Evolutionary conservation across 495 filamentous ascomycete species (phyloP), one percentile per base, ranked within the genome.

Genomic region (Aeminium ludgeri): DNA sequence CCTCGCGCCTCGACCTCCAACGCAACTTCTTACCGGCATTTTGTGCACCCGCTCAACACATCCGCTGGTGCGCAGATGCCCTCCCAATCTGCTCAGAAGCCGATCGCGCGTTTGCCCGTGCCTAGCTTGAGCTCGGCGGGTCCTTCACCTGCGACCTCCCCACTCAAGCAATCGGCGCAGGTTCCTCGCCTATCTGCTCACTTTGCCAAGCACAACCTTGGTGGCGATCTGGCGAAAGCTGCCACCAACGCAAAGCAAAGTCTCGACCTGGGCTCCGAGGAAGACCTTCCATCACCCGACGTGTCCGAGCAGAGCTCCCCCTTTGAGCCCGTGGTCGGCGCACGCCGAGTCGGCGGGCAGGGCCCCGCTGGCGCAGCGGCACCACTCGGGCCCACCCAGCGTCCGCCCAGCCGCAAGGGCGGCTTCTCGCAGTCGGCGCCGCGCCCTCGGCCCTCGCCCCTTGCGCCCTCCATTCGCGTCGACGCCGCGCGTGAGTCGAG

Each of bases 111-210:
- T 31, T 20, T 29, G 23, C 36, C 10, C 6, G 43, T 33, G 38
- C 49, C 18, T 49, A 47, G 31, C 53, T 45, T 34, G 15, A 38
- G 19, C 36, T 37, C 6, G 17, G 38, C 36, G 13, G 16, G 28
- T 8, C 28, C 36, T 20, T 12, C 30, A 20, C 38, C 37, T 8
- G 17, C 47, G 7, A 31, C 44, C 10, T 41, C 50, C 20, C 38
- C 59, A 6, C 76, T 82, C 46, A 59, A 65, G 18, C 68, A 69
- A 15, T 82, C 82, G 10, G 62, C 74, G 11, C 70, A 72, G n/a
- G 76, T 75, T 2, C 85, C 86, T 6, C 71, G 84, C 56, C 66
- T 94, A 10, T 86, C 82, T 25, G 69, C 70, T 10, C 56, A 43
- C 83, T 40, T 69, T 86, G 62, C 65, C 72, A 38, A 72, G 67